phyloP scores from a whole-genome alignment of 2,329 filamentous ascomycete genomes.

The Penicillium sp. region DNA sequence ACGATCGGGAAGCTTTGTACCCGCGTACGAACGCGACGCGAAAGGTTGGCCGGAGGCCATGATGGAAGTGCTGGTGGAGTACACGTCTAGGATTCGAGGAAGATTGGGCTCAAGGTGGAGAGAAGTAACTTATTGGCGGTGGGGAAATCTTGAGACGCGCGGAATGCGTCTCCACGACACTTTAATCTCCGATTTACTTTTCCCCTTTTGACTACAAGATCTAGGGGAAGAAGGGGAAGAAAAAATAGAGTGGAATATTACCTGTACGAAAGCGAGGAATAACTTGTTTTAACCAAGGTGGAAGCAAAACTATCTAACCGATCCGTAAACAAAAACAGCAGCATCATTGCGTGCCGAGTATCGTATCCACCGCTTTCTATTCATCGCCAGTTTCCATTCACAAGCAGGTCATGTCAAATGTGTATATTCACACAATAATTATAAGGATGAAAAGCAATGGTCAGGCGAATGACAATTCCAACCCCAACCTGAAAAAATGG shows the following conservation, averaged over 20 bases:
- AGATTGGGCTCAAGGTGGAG: constrained; percentile 12
- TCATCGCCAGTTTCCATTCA: background rate
- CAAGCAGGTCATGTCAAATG: background rate
- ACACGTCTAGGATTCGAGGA: constrained; percentile 1
- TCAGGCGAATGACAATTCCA: background rate
- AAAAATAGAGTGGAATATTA: background rate
- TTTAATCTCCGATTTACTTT: background rate
- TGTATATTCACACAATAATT: constrained; percentile 1
- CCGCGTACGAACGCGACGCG: constrained; percentile 53
- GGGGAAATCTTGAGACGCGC: constrained; percentile 26
- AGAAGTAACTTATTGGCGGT: constrained; percentile 24
- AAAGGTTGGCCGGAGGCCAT: constrained; percentile 58
- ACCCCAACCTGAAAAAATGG: background rate
- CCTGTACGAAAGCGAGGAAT: background rate
- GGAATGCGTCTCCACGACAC: constrained; percentile 6
- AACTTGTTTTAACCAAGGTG: background rate
- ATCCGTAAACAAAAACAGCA: background rate
- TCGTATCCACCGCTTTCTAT: background rate
- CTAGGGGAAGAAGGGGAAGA: too few species aligned
- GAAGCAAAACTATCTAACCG: background rate
- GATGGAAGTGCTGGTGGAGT: constrained; percentile 13
- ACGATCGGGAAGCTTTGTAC: constrained; percentile 54
- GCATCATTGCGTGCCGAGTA: background rate
- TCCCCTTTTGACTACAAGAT: background rate
- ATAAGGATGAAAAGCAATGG: background rate